A percentile compares a stretch with the other conserved stretches of the same genome.
Evolutionary conservation across 2,329 filamentous ascomycete genomes (phyloP).

Genomic region (Ophiocordyceps camponoti-leonardi): DNA sequence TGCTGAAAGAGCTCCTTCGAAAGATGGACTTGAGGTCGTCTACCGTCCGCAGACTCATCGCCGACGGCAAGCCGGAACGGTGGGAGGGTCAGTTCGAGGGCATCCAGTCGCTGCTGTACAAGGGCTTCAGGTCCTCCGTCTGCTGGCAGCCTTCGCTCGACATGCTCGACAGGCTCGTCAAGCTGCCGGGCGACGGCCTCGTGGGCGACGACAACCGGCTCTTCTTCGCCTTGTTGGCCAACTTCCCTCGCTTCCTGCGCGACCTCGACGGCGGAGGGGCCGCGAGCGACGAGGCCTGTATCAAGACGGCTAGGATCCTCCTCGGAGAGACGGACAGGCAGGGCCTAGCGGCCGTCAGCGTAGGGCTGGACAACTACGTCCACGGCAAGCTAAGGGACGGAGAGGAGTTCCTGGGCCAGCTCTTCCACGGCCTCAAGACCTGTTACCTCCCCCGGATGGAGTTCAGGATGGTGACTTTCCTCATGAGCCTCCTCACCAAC

Average conservation of each 20-base stretch:
- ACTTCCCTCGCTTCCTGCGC: constrained; percentile 70
- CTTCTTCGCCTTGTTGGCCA: constrained; percentile 78
- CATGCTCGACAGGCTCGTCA: constrained; percentile 62
- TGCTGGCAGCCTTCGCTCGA: constrained; percentile 65
- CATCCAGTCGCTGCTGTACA: constrained; percentile 71
- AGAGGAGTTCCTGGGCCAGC: constrained; percentile 59
- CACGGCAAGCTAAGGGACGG: constrained; percentile 47
- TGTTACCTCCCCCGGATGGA: constrained; percentile 71
- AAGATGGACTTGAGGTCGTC: constrained; percentile 67
- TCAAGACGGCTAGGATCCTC: constrained; percentile 51
- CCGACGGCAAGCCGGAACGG: constrained; percentile 62
- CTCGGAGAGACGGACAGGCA: constrained; percentile 57
- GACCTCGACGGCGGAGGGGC: constrained; percentile 49
- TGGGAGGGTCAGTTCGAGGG: constrained; percentile 89
- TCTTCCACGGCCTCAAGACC: constrained; percentile 56
- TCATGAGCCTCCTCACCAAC: constrained; percentile 85
- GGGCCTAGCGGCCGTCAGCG: constrained; percentile 47
- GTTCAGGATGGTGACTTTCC: constrained; percentile 70
- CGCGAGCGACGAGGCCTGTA: constrained; percentile 30
- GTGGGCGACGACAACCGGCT: constrained; percentile 70
- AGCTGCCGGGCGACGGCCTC: constrained; percentile 61
- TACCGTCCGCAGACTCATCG: constrained; percentile 49
- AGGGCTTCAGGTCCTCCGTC: constrained; percentile 73
- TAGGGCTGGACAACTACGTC: constrained; percentile 54
- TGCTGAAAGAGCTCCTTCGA: constrained; percentile 73